These are phyloP conservation scores for Amanita exitialis DNA, from an alignment of 768 basidiomycete species.

Conservation along the genomic window DNA sequence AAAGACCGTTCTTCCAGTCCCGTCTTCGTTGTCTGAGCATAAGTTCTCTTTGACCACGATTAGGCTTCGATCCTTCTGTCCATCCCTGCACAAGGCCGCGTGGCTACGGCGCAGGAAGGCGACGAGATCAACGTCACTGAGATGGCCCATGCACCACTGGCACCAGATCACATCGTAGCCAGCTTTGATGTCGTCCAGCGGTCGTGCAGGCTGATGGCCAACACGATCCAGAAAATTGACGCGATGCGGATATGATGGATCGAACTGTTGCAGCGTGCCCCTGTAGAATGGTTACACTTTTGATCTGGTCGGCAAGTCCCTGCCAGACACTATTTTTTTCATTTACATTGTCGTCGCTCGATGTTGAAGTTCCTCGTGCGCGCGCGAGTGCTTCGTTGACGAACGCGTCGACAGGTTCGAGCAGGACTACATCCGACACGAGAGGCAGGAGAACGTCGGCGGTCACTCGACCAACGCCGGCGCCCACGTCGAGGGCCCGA, in stretches of 20 bases:
- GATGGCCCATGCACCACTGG: conserved; percentile 94
- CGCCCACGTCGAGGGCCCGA: conserved; percentile 86
- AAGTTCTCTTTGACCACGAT: conserved; percentile 92
- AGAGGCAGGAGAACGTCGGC: conserved; percentile 83
- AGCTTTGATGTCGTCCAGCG: conserved; percentile 35
- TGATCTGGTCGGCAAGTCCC: conserved; percentile 51
- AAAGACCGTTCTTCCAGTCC: conserved; percentile 44
- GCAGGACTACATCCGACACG: conserved; percentile 75
- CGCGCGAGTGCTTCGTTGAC: conserved; percentile 56
- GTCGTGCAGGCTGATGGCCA: conserved; percentile 42
- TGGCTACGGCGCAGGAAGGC: conserved; percentile 61
- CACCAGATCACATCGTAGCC: conserved; percentile 92
- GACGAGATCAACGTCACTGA: conserved; percentile 68
- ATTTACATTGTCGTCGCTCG: background rate
- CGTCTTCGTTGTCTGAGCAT: conserved; percentile 49
- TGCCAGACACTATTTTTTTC: conserved; percentile 36
- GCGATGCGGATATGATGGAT: conserved; percentile 47
- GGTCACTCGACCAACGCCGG: conserved; percentile 91
- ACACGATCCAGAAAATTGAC: conserved; percentile 51
- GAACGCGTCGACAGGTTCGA: conserved; percentile 82
- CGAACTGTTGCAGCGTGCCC: conserved; percentile 73
- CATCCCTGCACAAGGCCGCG: conserved; percentile 40
- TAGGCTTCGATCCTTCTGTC: conserved; percentile 34
- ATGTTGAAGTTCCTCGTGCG: conserved; percentile 17
- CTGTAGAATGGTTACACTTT: conserved; percentile 72